A percentile compares a stretch with the other conserved stretches of the same genome.
Conservation (phyloP, 805 yeast genomes). For the Saccharomyces kudriavzevii region DNA sequence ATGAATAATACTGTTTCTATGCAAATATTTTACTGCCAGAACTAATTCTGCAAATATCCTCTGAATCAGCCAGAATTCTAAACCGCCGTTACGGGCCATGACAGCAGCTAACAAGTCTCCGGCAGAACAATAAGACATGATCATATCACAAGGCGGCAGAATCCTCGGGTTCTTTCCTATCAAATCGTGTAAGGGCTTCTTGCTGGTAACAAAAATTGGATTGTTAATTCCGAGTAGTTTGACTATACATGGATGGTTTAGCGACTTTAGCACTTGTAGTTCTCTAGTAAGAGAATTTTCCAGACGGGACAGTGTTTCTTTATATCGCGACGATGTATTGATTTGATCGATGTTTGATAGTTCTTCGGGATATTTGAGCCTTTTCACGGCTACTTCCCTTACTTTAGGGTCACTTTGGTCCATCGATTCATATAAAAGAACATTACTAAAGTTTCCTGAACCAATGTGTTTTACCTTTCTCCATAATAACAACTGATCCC, state of each 20-base stretch:
- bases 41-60: conserved; percentile 65
- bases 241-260: conserved; percentile 66
- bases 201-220: conserved; percentile 18
- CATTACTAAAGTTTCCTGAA: conserved; percentile 61
- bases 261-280: conserved; percentile 47
- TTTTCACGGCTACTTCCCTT: conserved; percentile 59
- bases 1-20: conserved; percentile 62
- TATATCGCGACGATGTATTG: conserved; percentile 26
- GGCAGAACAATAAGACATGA: conserved; percentile 71
- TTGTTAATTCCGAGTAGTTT: conserved; percentile 43
- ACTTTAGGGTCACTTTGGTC: conserved; percentile 11
- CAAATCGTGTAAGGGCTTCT: conserved; percentile 24
- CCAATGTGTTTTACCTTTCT: conserved; percentile 43
- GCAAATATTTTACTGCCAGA: conserved; percentile 65
- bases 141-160: conserved; percentile 39
- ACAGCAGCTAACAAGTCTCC: conserved; percentile 76
- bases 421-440: conserved; percentile 38
- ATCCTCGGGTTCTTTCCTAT: conserved; percentile 23
- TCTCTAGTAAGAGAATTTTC: conserved; percentile 68
- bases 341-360: conserved; percentile 18
- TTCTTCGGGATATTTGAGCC: conserved; percentile 37
- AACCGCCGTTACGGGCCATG: conserved; percentile 29
- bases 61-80: conserved; percentile 45
- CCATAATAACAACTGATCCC: conserved; percentile 26
- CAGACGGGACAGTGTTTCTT: conserved; percentile 42